Conservation (phyloP, 345 rosid species). For the Sonneratia caseolaris region DNA sequence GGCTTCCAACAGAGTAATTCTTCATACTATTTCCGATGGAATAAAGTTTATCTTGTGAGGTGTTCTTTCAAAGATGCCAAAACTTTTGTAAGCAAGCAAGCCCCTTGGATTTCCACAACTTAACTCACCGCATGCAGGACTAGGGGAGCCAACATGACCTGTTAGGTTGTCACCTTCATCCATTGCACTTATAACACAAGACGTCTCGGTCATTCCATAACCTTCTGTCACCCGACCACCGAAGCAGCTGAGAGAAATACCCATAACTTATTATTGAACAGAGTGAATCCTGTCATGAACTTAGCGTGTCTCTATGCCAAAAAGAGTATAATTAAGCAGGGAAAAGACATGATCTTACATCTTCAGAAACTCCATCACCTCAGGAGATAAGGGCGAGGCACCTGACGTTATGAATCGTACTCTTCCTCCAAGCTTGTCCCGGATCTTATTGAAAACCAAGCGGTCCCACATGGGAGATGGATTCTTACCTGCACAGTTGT, state of each 20-base stretch:
- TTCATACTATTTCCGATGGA: not conserved
- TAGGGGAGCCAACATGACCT: conserved; percentile 98
- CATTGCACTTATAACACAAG: conserved; percentile 47
- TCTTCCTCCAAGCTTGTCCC: conserved; percentile 84
- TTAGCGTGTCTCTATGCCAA: conserved; percentile 3
- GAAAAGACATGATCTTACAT: conserved; percentile 30
- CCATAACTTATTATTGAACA: not conserved
- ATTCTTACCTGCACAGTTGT: conserved; percentile 47
- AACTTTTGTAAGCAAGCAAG: not conserved
- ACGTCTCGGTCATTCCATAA: conserved; percentile 74
- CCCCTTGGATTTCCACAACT: not conserved
- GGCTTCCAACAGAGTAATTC: not conserved
- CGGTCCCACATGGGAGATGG: conserved; percentile 98
- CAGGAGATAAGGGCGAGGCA: conserved; percentile 97
- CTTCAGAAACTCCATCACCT: conserved; percentile 82
- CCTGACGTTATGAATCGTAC: conserved; percentile 75
- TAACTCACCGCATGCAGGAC: conserved; percentile 79
- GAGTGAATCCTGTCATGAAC: not conserved
- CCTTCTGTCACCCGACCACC: conserved; percentile 60
- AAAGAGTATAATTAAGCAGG: not conserved
- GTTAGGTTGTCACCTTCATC: conserved; percentile 52
- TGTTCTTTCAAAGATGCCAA: not conserved
- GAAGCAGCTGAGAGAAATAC: conserved; percentile 52
- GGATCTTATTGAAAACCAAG: conserved; percentile 91
- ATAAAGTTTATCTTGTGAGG: not conserved